These are phyloP conservation scores for Pyronema omphalodes DNA, from an alignment of 495 filamentous ascomycete genomes.

Conservation along the genomic window DNA sequence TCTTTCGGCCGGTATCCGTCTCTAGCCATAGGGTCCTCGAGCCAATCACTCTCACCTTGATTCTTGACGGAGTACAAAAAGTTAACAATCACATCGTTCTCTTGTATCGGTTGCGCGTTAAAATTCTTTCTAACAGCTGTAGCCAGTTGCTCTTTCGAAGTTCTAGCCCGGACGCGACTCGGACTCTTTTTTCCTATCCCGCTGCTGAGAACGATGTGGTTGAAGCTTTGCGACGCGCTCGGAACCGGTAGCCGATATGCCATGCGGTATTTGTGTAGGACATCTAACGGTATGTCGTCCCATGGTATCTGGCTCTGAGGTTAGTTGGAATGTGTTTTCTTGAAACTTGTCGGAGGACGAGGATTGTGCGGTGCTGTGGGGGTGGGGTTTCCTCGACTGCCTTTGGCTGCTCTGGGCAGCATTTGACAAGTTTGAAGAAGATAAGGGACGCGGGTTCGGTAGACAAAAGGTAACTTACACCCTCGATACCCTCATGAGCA, in stretches of 20 bases:
- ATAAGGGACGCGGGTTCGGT: neutral
- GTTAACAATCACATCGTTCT: conserved; percentile 75
- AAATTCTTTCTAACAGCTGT: conserved; percentile 74
- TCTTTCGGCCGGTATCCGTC: neutral
- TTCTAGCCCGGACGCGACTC: conserved; percentile 35
- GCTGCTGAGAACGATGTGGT: conserved; percentile 18
- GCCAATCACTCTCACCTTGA: conserved; percentile 30
- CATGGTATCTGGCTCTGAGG: conserved; percentile 15
- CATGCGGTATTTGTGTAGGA: conserved; percentile 20
- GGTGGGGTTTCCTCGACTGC: neutral
- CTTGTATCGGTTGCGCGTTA: conserved; percentile 63
- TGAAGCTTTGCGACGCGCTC: conserved; percentile 15
- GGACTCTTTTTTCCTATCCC: conserved; percentile 19
- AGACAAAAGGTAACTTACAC: conserved; percentile 11
- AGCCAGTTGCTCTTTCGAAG: conserved; percentile 41
- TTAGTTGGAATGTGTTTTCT: conserved; percentile 2
- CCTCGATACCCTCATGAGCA: conserved; percentile 24
- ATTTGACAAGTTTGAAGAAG: neutral
- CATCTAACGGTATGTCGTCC: conserved; percentile 17
- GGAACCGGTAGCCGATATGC: conserved; percentile 17
- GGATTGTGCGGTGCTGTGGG: neutral
- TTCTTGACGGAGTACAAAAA: conserved; percentile 65
- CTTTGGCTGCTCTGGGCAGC: neutral
- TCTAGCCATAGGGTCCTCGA: neutral
- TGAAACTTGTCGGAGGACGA: conserved; percentile 4